These are phyloP conservation scores for Neofusicoccum cordaticola DNA, from an alignment of 2,329 filamentous ascomycete species.

Conservation along the genomic window DNA sequence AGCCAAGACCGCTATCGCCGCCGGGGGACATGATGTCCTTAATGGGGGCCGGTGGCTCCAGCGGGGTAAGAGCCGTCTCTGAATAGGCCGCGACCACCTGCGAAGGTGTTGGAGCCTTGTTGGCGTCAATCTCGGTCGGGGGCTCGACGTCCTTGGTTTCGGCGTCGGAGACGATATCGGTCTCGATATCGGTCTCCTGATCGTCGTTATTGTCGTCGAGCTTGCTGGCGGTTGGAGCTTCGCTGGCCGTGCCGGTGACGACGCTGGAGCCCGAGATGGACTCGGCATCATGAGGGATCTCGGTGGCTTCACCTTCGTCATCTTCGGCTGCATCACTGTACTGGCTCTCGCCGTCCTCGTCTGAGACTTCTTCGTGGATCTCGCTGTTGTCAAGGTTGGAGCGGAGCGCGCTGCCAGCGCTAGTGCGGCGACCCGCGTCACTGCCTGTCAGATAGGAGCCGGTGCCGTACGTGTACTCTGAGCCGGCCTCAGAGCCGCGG, in stretches of 20 bases:
- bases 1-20: slow-evolving; percentile 38
- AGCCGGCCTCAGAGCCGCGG: slow-evolving; percentile 37
- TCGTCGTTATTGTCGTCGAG: not conserved
- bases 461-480: slow-evolving; percentile 47
- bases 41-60: slow-evolving; percentile 10
- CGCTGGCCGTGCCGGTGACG: not conserved
- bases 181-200: not conserved
- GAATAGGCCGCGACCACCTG: slow-evolving; percentile 25
- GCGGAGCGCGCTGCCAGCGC: slow-evolving; percentile 36
- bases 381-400: slow-evolving; percentile 18
- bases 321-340: slow-evolving; percentile 3
- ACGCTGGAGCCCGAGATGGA: slow-evolving; percentile 4
- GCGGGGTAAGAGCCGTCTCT: slow-evolving; percentile 26
- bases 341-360: slow-evolving; percentile 22
- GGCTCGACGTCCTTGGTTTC: slow-evolving; percentile 11
- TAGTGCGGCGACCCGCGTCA: slow-evolving; percentile 45
- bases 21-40: not conserved
- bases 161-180: not conserved
- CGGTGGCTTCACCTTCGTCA: slow-evolving; percentile 20
- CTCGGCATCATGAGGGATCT: slow-evolving; percentile 15
- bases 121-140: slow-evolving; percentile 2
- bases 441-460: slow-evolving; percentile 49
- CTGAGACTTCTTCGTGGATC: slow-evolving; percentile 20
- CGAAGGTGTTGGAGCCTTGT: not conserved
- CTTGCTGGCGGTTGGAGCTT: not conserved